Percentiles rank a stretch among this genome's conserved stretches.
These are phyloP conservation scores for Ophiosphaerella herpotricha DNA, from an alignment of 2,329 filamentous ascomycete species.

Conservation along the genomic window DNA sequence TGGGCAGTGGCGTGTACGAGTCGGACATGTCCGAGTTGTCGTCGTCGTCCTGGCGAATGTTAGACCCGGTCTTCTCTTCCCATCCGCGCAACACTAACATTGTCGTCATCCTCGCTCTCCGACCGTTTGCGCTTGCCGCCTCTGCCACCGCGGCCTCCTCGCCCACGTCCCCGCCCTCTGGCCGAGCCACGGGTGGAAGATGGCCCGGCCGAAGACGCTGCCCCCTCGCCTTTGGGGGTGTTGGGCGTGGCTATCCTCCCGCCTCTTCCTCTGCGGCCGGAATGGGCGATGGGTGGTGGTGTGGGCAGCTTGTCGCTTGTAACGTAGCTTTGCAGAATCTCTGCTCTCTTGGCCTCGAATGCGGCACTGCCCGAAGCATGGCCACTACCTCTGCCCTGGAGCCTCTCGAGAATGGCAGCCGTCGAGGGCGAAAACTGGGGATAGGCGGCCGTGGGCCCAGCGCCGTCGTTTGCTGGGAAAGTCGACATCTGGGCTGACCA, in stretches of 20 bases:
- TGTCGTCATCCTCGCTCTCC: slow-evolving; percentile 42
- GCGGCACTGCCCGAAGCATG: slow-evolving; percentile 45
- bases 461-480: slow-evolving; percentile 22
- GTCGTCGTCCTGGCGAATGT: slow-evolving; percentile 32
- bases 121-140: slow-evolving; percentile 47
- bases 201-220: slow-evolving; percentile 24
- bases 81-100: slow-evolving; percentile 31
- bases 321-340: slow-evolving; percentile 52
- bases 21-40: slow-evolving; percentile 47
- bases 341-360: slow-evolving; percentile 53
- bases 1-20: slow-evolving; percentile 61
- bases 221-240: slow-evolving; percentile 35
- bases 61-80: slow-evolving; percentile 12
- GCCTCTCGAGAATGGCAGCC: slow-evolving; percentile 48
- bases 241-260: slow-evolving; percentile 40
- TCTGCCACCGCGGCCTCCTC: slow-evolving; percentile 42
- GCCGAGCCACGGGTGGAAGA: slow-evolving; percentile 41
- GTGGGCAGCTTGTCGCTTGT: slow-evolving; percentile 51
- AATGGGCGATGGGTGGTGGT: slow-evolving; percentile 38
- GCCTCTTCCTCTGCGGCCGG: slow-evolving; percentile 39
- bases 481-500: slow-evolving; percentile 36
- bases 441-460: slow-evolving; percentile 23
- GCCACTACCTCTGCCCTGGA: slow-evolving; percentile 41
- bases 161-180: slow-evolving; percentile 43
- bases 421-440: slow-evolving; percentile 47